Evolutionary conservation across 208 protist species (phyloP), one percentile per base, ranked within the genome.

Genomic region (Leishmania amazonensis): DNA sequence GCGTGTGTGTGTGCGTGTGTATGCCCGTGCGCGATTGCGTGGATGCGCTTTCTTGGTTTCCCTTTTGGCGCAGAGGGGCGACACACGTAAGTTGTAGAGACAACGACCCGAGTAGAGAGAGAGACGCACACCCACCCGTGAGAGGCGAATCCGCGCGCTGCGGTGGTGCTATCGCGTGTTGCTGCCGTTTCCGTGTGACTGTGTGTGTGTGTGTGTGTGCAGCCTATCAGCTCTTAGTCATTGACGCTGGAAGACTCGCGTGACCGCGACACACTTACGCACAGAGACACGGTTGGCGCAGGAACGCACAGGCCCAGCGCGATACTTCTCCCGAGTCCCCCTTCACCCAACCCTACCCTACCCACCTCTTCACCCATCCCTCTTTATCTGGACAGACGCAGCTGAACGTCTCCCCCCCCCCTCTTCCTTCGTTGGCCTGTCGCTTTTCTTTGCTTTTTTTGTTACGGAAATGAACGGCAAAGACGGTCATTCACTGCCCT

Each of bases 41-140:
- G n/a, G 45, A 75, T 21, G 47, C 19, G n/a, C 45, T 6, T 42
- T 35, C 28, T 0, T 13, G 24, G 5, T 13, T 65, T 5, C 60
- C 28, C 45, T 47, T 11, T 62, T 24, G 0, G 57, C 7, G 17
- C 21, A 62, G 57, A 62, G 57, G 24, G 53, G 24, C 24, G 57
- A 31, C 57, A 62, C 57, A 62, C 57, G 17, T 13, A 4, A 54
- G 15, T 54, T 1, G 51, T 54, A n/a, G 8, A 62, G 57, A 28
- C 5, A 62, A n/a, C 57, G 31, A 62, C 28, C 9, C 57, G 11
- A 62, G 28, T 42, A 70, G 64, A 45, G 17, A 70, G 35, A 35
- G 71, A 75, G 28, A 75, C 28, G 47, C 40, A n/a, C 70, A 74
- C 70, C 24, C 70, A 75, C 3, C 11, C 71, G 53, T 38, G 53